Base-by-base conservation (phyloP, 2,329 filamentous ascomycete species). In the Stachybotrys chartarum region DNA sequence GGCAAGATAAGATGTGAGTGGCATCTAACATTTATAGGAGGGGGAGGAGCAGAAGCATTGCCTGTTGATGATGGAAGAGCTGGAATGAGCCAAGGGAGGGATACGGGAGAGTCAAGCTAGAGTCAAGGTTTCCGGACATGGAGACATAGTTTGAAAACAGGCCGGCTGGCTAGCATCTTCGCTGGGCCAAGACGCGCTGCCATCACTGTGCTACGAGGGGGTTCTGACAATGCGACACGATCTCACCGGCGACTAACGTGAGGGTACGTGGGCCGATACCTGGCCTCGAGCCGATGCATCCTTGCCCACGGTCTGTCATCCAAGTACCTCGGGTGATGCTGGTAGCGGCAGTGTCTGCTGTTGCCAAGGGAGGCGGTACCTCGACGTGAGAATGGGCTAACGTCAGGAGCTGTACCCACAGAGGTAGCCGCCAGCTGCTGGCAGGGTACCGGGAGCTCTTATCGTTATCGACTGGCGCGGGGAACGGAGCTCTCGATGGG, bases 1-100 rank as follows among this genome's bases (percentile, higher is more conserved):
- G 56, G 63, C 57, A 56, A 66, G 61, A 61, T 61, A 55, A 58
- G 60, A 56, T 42, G 59, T 50, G 35, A 60, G 57, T 59, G 62
- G 64, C 61, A 64, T 69, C 63, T 59, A 70, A 57, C 55, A 54
- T 46, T 50, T 53, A 56, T 55, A 24, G 24, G 24, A 24, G 24
- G 24, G 24, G 24, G 24, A 24, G 24, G 8, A 42, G 35, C 10
- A 54, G 51, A 47, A 32, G 54, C 35, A 52, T 55, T 52, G 44
- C 17, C 55, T 42, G 14, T 42, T 10, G 35, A 42, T 42, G 35
- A 42, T 14, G 35, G 35, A 42, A 4, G 24, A 24, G 24, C 24
- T 55, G 48, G 30, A 56, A 54, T 49, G 52, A 49, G 39, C 30
- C 46, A 49, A 54, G 54, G 39, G 54, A 24, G n/a, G 53, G 54